phyloP scores from a whole-genome alignment of 257 asterid species.

The Orobanche coerulescens region DNA sequence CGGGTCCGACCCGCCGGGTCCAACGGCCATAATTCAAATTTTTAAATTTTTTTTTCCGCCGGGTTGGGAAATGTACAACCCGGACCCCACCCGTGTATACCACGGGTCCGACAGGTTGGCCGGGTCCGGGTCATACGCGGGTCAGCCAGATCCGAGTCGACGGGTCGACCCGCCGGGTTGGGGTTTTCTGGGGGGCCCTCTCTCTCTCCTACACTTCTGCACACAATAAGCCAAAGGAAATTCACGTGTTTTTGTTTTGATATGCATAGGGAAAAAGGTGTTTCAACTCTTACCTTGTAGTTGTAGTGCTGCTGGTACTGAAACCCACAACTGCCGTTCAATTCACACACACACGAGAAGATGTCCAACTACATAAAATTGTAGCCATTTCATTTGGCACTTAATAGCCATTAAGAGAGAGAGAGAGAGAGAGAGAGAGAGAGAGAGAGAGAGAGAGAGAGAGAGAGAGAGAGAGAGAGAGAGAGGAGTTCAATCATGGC shows the following conservation, averaged over 20 bases:
- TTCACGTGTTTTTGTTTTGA: slow-evolving; percentile 72
- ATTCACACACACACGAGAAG: slow-evolving; percentile 27
- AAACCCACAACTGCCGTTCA: slow-evolving; percentile 34
- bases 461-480: background rate
- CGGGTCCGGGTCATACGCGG: no score
- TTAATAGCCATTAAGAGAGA: background rate
- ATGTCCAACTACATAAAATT: slow-evolving; percentile 20
- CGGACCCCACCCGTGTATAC: no score
- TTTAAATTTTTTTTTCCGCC: no score
- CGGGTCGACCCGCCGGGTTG: no score
- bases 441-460: slow-evolving; percentile 4
- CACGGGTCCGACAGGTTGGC: no score
- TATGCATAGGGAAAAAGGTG: slow-evolving; percentile 33
- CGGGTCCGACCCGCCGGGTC: no score
- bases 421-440: background rate
- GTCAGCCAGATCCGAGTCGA: no score
- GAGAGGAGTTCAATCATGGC: slow-evolving; percentile 6
- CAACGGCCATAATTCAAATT: no score
- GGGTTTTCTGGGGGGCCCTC: no score
- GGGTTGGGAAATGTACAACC: no score
- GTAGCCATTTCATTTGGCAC: slow-evolving; percentile 19
- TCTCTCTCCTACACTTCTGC: slow-evolving; percentile 16
- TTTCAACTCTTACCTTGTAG: slow-evolving; percentile 25
- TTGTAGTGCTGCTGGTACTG: slow-evolving; percentile 18
- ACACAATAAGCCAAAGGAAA: slow-evolving; percentile 48